Percentiles rank a stretch among this genome's conserved stretches.
phyloP scores from a whole-genome alignment of 2,329 filamentous ascomycete genomes.

The Microdochium bolleyi region DNA sequence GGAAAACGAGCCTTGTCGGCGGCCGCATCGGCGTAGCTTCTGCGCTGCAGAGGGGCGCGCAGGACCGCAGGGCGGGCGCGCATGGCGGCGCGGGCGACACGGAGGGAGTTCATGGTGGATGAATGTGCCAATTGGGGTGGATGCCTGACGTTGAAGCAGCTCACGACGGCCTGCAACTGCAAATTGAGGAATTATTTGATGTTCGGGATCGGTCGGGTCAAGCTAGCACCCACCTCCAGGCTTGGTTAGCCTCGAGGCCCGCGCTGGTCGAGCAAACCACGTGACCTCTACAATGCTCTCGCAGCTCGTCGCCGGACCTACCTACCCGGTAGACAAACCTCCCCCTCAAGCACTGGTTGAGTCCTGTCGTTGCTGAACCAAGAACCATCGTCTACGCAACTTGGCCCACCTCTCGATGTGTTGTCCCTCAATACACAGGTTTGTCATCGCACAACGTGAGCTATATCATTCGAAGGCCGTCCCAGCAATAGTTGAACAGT shows the following conservation, averaged over 20 bases:
- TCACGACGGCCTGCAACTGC: slow-evolving; percentile 33
- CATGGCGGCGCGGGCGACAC: slow-evolving; percentile 84
- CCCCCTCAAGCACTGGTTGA: no score
- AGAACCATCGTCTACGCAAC: no score
- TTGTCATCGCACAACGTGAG: no score
- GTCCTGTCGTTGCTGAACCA: no score
- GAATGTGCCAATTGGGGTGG: slow-evolving; percentile 36
- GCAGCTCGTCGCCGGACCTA: slow-evolving; percentile 16
- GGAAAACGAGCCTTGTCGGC: slow-evolving; percentile 62
- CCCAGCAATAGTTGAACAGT: no score
- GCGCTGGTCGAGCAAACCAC: background rate
- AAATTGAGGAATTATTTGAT: slow-evolving; percentile 29
- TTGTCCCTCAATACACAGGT: no score
- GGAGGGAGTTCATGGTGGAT: slow-evolving; percentile 84
- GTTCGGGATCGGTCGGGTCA: background rate
- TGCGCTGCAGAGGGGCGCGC: slow-evolving; percentile 69
- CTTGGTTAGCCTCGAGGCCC: background rate
- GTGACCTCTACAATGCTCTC: background rate
- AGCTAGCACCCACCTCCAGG: background rate
- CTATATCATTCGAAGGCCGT: no score
- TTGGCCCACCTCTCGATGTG: no score
- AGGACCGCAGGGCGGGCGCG: slow-evolving; percentile 72
- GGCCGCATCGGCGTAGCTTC: slow-evolving; percentile 85
- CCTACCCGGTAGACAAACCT: background rate
- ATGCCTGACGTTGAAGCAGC: slow-evolving; percentile 32